Evolutionary conservation across 441 rosid species (phyloP), one percentile per base, ranked within the genome.

Genomic region (Erodium moschatum): DNA sequence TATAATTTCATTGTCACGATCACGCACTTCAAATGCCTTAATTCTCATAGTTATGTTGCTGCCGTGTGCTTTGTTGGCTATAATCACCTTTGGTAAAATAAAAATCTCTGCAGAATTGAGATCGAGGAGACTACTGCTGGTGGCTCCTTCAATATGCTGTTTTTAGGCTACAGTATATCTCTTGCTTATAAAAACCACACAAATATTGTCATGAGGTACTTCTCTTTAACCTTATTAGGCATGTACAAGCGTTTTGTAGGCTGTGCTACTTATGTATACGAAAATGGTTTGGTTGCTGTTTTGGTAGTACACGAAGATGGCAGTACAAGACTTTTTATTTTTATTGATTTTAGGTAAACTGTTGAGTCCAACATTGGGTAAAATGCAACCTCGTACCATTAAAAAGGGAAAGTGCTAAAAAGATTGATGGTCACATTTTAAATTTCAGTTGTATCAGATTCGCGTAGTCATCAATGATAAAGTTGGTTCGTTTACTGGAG

Each of bases 81-180:
- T 64, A 54, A 35, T 38, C 18, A 20, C 5, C 33, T 61, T 35
- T 67, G 67, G 18, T 15, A 31, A n/a, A n/a, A 0, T 33, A 5
- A 33, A 13, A 18, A 7, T 48, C 64, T 69, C 12, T 79, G 61
- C 87, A 95, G 99, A 65, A 76, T 92, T 72, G 98, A 90, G 75
- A 77, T 95, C 64, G 97, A 95, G 75, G 99, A 95, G 85, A 76
- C 83, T 54, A 81, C 76, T 68, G 89, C 92, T 77, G 83, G 80
- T 72, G 99, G 99, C 65, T 85, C 97, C 27, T 95, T 95, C 84
- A 92, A 80, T 83, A 95, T 92, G 99, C 67, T 88, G 73, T 92
- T 95, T 81, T 76, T 95, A 69, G 90, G 97, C 71, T 83, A 85
- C 73, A 87, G 89, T 70, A 90, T 95, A 71, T 89, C 97, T 6